Conservation (phyloP, 2,329 filamentous ascomycete genomes). For the Stenocarpella maydis region DNA sequence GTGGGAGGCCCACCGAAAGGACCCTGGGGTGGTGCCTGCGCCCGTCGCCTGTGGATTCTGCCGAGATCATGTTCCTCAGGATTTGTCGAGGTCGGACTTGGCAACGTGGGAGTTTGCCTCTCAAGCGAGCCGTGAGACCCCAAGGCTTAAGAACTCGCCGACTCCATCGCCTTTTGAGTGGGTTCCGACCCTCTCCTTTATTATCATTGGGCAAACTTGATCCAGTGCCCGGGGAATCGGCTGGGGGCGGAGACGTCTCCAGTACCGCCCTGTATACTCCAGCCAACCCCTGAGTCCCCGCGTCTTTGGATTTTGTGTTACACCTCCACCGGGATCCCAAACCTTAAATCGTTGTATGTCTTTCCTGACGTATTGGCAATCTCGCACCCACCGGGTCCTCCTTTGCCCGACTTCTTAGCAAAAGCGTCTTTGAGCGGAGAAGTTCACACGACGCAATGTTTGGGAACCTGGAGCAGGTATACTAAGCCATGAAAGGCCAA, state of each 20-base stretch:
- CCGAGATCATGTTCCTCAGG: constrained; percentile 11
- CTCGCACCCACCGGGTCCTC: too few species aligned
- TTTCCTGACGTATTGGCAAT: too few species aligned
- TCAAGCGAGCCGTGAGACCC: not conserved
- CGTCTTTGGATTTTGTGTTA: not conserved
- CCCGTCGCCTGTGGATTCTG: not conserved
- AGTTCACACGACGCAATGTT: too few species aligned
- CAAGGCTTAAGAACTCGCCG: not conserved
- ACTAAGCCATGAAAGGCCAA: constrained; percentile 4
- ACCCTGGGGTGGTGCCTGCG: constrained; percentile 4
- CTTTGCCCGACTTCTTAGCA: too few species aligned
- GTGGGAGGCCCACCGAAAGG: constrained; percentile 30
- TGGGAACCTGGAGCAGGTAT: too few species aligned
- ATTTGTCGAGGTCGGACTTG: not conserved
- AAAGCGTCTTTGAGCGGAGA: too few species aligned
- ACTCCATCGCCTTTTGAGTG: not conserved
- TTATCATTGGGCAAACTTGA: not conserved
- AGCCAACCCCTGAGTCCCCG: constrained; percentile 1
- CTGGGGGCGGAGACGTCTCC: not conserved
- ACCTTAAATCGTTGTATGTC: too few species aligned
- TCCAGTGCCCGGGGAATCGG: not conserved
- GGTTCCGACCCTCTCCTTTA: too few species aligned
- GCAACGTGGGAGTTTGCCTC: not conserved
- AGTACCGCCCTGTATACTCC: not conserved
- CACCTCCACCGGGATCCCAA: too few species aligned